Percentiles rank a stretch among this genome's conserved stretches.
Evolutionary conservation across 164 flowering plant genomes (phyloP).

Genomic region (Vitis riparia): DNA sequence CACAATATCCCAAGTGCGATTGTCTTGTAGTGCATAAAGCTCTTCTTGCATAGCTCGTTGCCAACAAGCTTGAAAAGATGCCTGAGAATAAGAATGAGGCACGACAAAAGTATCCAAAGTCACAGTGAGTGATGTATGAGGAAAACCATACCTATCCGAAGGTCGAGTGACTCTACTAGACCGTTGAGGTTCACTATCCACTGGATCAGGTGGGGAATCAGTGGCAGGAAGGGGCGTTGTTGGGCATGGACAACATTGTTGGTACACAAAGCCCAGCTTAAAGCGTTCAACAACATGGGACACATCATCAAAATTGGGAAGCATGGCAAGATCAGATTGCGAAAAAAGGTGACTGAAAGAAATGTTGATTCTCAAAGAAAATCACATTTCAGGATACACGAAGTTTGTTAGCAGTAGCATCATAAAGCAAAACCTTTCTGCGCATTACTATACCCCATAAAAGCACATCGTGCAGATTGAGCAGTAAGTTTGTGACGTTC

Average conservation of each 20-base stretch:
- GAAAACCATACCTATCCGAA: not conserved
- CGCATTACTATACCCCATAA: conserved; percentile 7
- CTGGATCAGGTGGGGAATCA: not conserved
- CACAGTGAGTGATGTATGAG: not conserved
- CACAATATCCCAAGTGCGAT: not conserved
- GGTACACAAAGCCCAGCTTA: too few relatives aligned
- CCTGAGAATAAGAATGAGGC: too few relatives aligned
- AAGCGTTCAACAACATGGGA: too few relatives aligned
- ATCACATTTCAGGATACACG: conserved; percentile 9
- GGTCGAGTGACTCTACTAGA: not conserved
- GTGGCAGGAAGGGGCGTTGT: not conserved
- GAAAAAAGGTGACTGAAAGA: not conserved
- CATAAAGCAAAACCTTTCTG: conserved; percentile 2
- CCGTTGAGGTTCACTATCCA: not conserved
- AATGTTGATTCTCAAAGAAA: conserved; percentile 14
- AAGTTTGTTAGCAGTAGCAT: not conserved
- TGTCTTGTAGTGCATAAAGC: too few relatives aligned
- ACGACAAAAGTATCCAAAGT: too few relatives aligned
- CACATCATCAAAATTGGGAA: too few relatives aligned
- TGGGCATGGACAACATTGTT: too few relatives aligned
- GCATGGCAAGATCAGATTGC: too few relatives aligned
- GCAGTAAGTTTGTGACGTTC: conserved; percentile 3
- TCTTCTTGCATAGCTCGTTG: too few relatives aligned
- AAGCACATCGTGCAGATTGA: conserved; percentile 12
- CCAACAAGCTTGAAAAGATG: too few relatives aligned